Conservation (phyloP, 2,329 filamentous ascomycete genomes). For the Cordyceps fumosorosea region DNA sequence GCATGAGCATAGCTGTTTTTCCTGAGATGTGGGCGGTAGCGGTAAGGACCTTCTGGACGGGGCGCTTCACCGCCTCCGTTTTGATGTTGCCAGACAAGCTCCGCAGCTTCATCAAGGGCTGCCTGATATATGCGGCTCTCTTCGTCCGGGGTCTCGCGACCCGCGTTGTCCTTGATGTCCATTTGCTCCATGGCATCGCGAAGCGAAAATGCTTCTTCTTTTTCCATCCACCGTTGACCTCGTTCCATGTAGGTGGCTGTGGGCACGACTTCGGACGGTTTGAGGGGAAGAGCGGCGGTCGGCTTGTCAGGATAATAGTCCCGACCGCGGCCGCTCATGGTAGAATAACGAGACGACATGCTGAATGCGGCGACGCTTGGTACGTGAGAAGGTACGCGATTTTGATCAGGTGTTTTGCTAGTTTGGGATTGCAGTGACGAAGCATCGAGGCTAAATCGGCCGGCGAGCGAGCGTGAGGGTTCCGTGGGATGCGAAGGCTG, state of each 20-base stretch:
- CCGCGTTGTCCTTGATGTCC: conserved; percentile 43
- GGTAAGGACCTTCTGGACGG: conserved; percentile 58
- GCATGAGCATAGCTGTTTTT: conserved; percentile 67
- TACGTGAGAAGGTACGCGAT: conserved; percentile 23
- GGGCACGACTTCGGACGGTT: conserved; percentile 55
- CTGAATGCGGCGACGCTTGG: conserved; percentile 40
- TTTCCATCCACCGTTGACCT: conserved; percentile 72
- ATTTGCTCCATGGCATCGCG: conserved; percentile 68
- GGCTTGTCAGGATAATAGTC: conserved; percentile 45
- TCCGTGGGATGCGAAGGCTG: conserved; percentile 36
- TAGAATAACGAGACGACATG: conserved; percentile 45
- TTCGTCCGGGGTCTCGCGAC: conserved; percentile 32
- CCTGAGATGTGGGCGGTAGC: conserved; percentile 61
- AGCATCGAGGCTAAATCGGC: conserved; percentile 27
- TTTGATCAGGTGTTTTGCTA: conserved; percentile 20
- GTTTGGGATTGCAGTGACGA: conserved; percentile 20
- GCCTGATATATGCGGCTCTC: conserved; percentile 62
- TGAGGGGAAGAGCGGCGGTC: conserved; percentile 36
- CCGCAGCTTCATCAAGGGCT: conserved; percentile 69
- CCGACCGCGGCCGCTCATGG: conserved; percentile 35
- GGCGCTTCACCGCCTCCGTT: conserved; percentile 45
- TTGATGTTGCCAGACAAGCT: conserved; percentile 72
- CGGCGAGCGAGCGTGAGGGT: conserved; percentile 23
- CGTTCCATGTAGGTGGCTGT: conserved; percentile 66
- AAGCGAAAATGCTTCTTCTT: conserved; percentile 65